phyloP scores from a whole-genome alignment of 805 yeast species.

The Nakazawaea wyomingensis region DNA sequence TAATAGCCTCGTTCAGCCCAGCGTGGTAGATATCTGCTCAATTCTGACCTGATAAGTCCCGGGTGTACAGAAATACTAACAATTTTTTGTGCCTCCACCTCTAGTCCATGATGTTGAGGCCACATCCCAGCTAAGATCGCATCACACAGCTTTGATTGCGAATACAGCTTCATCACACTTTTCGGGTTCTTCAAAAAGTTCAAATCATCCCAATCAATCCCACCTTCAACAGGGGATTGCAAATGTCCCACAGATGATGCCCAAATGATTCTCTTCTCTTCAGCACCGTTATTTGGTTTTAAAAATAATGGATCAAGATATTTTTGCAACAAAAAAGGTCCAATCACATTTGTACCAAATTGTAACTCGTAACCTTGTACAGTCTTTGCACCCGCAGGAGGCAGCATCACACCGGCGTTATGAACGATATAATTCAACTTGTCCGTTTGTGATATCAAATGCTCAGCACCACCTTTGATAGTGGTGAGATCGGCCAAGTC shows the following conservation, averaged over 20 bases:
- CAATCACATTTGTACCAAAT: constrained; percentile 43
- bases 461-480: constrained; percentile 32
- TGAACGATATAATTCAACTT: constrained; percentile 32
- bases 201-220: constrained; percentile 9
- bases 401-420: constrained; percentile 42
- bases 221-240: constrained; percentile 20
- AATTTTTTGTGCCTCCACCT: constrained; percentile 22
- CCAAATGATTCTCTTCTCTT: constrained; percentile 36
- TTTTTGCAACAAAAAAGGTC: constrained; percentile 37
- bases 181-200: not conserved
- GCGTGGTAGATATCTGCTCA: not conserved
- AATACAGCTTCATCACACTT: constrained; percentile 20
- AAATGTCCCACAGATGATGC: constrained; percentile 35
- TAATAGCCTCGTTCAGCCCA: not conserved
- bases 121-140: constrained; percentile 31
- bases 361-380: constrained; percentile 42
- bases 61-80: constrained; percentile 31
- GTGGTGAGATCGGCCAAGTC: constrained; percentile 39
- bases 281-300: constrained; percentile 21
- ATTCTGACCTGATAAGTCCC: constrained; percentile 22
- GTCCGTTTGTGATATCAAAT: constrained; percentile 21
- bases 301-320: constrained; percentile 32
- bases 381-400: constrained; percentile 28
- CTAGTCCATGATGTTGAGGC: constrained; percentile 23
- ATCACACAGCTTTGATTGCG: constrained; percentile 33